Evolutionary conservation across 1,284 basidiomycete genomes (phyloP).

Genomic region (Ganoderma boninense): DNA sequence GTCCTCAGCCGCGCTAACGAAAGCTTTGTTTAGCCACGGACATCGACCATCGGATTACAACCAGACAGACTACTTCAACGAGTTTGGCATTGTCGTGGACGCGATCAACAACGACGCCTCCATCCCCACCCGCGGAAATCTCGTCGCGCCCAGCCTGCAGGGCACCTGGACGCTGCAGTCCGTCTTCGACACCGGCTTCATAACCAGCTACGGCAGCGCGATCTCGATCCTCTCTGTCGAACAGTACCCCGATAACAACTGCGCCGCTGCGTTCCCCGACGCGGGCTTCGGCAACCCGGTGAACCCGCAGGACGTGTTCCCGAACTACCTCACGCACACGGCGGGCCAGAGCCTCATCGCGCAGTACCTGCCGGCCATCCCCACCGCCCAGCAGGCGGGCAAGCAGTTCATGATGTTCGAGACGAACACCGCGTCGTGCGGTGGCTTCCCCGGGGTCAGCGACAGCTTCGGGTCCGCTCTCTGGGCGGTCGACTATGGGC

Average conservation of each 20-base stretch:
- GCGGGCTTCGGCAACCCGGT: conserved; percentile 29
- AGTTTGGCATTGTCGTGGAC: conserved; percentile 55
- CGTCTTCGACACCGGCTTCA: conserved; percentile 57
- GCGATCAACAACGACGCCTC: conserved; percentile 48
- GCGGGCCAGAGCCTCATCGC: conserved; percentile 52
- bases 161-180: conserved; percentile 54
- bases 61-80: conserved; percentile 55
- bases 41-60: conserved; percentile 50
- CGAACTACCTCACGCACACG: conserved; percentile 64
- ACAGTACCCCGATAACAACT: conserved; percentile 67
- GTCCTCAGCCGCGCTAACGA: background rate
- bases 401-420: conserved; percentile 63
- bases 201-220: conserved; percentile 47
- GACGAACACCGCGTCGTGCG: conserved; percentile 65
- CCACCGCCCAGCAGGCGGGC: conserved; percentile 47
- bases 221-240: conserved; percentile 56
- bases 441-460: conserved; percentile 62
- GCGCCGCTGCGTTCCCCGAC: conserved; percentile 55
- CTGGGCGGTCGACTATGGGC: conserved; percentile 74
- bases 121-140: conserved; percentile 46
- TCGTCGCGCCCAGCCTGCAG: conserved; percentile 60
- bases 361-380: conserved; percentile 57
- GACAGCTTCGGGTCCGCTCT: conserved; percentile 73
- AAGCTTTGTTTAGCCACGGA: conserved; percentile 35
- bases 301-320: conserved; percentile 62